These are phyloP conservation scores for Fomitopsis betulina DNA, from an alignment of 1,284 basidiomycete species.

Conservation along the genomic window DNA sequence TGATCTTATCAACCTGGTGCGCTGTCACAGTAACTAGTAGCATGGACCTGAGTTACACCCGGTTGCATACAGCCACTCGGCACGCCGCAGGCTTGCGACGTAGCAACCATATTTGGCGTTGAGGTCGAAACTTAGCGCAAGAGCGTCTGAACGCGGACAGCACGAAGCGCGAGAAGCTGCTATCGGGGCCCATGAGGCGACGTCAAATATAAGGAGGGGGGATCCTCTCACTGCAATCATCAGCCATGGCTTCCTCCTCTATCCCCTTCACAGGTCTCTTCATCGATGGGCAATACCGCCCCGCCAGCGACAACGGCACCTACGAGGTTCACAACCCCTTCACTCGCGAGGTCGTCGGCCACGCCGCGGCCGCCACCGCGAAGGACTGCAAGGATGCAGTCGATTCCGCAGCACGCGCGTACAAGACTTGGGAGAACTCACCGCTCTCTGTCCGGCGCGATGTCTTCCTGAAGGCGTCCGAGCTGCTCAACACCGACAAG, in stretches of 20 bases:
- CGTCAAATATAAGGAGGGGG: background rate
- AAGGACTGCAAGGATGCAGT: constrained; percentile 45
- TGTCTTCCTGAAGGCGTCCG: constrained; percentile 42
- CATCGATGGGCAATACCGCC: constrained; percentile 28
- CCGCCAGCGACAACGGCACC: constrained; percentile 33
- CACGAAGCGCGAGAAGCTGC: background rate
- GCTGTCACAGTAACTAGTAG: background rate
- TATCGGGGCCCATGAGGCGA: background rate
- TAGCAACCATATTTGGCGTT: background rate
- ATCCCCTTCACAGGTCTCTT: constrained; percentile 23
- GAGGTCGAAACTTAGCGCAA: too few species aligned
- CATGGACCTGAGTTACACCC: too few species aligned
- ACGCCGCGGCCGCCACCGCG: constrained; percentile 38
- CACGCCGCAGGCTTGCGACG: background rate
- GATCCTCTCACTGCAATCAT: background rate
- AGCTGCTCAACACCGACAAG: constrained; percentile 36
- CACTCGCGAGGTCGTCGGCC: constrained; percentile 36
- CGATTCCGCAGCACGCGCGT: constrained; percentile 40
- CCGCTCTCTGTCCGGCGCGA: constrained; percentile 33
- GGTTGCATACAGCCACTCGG: background rate
- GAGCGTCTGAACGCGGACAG: background rate
- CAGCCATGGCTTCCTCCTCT: constrained; percentile 1
- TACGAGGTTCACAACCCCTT: constrained; percentile 44
- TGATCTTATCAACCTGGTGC: background rate
- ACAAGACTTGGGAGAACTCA: constrained; percentile 43